These are phyloP conservation scores for Candida boidinii DNA, from an alignment of 805 yeast genomes.

Conservation along the genomic window DNA sequence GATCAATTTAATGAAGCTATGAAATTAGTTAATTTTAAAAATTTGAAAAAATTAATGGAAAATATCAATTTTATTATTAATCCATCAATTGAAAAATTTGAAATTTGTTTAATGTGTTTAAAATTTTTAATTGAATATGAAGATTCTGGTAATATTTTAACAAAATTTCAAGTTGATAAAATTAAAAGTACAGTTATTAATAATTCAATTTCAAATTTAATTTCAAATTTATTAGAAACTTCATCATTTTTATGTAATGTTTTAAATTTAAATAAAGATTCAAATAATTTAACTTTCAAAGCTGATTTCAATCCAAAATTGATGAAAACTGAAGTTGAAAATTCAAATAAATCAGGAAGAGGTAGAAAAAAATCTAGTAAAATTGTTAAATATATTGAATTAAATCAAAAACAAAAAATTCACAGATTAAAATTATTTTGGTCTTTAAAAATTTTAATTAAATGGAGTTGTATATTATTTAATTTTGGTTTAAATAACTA, in stretches of 20 bases:
- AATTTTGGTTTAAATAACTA: slow-evolving; percentile 9
- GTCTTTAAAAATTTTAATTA: slow-evolving; percentile 29
- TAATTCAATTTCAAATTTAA: slow-evolving; percentile 16
- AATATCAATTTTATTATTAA: slow-evolving; percentile 36
- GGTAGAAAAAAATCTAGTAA: background rate
- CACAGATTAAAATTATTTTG: slow-evolving; percentile 34
- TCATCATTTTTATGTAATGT: slow-evolving; percentile 29
- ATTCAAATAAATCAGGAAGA: background rate
- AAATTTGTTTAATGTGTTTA: slow-evolving; percentile 39
- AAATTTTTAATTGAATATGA: slow-evolving; percentile 36
- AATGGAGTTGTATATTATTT: slow-evolving; percentile 21
- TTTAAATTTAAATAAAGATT: slow-evolving; percentile 31
- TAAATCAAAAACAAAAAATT: slow-evolving; percentile 15
- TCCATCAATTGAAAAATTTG: slow-evolving; percentile 38
- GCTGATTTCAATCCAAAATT: slow-evolving; percentile 6
- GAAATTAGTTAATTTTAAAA: slow-evolving; percentile 24
- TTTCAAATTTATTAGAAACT: slow-evolving; percentile 34
- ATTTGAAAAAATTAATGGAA: slow-evolving; percentile 37
- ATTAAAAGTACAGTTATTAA: slow-evolving; percentile 30
- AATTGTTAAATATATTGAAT: too few relatives aligned
- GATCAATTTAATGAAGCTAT: slow-evolving; percentile 23
- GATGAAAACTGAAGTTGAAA: background rate
- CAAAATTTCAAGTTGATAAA: slow-evolving; percentile 27
- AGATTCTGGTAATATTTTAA: slow-evolving; percentile 14
- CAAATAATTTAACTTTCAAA: slow-evolving; percentile 5